A percentile compares a stretch with the other conserved stretches of the same genome.
These are phyloP conservation scores for Fonsecaea erecta DNA, from an alignment of 2,329 filamentous ascomycete species.

Conservation along the genomic window DNA sequence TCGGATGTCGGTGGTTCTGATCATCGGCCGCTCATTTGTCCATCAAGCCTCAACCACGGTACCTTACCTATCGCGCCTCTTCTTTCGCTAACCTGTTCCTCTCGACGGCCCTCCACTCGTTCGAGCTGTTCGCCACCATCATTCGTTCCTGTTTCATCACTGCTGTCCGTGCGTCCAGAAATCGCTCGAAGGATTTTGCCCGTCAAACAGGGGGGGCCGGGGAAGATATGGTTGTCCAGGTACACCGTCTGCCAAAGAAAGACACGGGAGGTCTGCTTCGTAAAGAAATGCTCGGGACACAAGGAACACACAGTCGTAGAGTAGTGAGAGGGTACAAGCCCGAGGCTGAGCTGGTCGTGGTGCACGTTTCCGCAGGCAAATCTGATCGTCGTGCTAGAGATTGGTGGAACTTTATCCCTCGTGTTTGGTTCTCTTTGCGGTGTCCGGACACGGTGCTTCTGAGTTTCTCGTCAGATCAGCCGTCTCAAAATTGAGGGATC, in stretches of 20 bases:
- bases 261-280: not conserved
- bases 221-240: not conserved
- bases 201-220: not conserved
- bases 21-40: not conserved
- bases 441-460: not conserved
- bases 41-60: no score
- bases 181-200: not conserved
- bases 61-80: no score
- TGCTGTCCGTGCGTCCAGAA: not conserved
- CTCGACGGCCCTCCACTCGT: not conserved
- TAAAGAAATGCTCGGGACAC: not conserved
- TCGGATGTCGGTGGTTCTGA: not conserved
- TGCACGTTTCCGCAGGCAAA: not conserved
- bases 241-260: not conserved
- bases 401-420: not conserved
- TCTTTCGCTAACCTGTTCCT: not conserved
- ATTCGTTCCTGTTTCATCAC: not conserved
- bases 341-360: not conserved
- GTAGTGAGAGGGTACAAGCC: not conserved
- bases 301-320: not conserved
- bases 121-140: not conserved
- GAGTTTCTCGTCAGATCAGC: not conserved
- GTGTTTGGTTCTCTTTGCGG: not conserved
- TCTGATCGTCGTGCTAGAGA: not conserved
- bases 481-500: not conserved